Evolutionary conservation across 306 rosid species (phyloP).

Genomic region (Herpetospermum pedunculosum): DNA sequence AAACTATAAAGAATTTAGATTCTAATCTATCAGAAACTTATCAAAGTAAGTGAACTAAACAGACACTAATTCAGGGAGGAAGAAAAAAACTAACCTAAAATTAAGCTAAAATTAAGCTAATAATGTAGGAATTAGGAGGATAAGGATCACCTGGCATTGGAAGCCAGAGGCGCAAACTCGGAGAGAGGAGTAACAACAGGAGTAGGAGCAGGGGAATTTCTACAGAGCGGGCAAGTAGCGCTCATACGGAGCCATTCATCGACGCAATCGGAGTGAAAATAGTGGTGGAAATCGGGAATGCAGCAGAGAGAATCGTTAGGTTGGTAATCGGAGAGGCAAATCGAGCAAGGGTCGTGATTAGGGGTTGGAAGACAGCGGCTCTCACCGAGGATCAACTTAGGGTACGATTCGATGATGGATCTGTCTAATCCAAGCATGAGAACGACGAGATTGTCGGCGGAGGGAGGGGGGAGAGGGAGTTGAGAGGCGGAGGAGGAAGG

Average conservation of each 20-base stretch:
- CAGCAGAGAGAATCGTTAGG: constrained; percentile 37
- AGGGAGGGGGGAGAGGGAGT: neutral
- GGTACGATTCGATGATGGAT: constrained; percentile 33
- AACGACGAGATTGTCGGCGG: constrained; percentile 3
- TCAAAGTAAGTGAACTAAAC: neutral
- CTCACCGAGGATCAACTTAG: constrained; percentile 41
- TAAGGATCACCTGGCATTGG: constrained; percentile 37
- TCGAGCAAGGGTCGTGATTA: constrained; percentile 38
- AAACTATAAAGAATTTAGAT: too few relatives aligned
- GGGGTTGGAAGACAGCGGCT: constrained; percentile 38
- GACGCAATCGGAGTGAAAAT: constrained; percentile 44
- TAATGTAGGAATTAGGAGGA: neutral
- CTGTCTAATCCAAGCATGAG: constrained; percentile 37
- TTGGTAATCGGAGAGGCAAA: constrained; percentile 40
- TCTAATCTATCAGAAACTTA: neutral
- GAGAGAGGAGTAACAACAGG: constrained; percentile 29
- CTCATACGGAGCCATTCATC: constrained; percentile 49
- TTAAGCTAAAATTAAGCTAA: too few relatives aligned
- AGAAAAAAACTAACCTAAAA: neutral
- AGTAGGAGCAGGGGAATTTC: constrained; percentile 56
- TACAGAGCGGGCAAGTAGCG: constrained; percentile 54
- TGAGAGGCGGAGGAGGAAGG: too few relatives aligned
- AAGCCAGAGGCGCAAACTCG: constrained; percentile 46
- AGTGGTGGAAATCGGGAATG: constrained; percentile 50
- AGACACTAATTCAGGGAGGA: neutral